Evolutionary conservation across 1,284 basidiomycete species (phyloP).

Genomic region (Mycena citricolor): DNA sequence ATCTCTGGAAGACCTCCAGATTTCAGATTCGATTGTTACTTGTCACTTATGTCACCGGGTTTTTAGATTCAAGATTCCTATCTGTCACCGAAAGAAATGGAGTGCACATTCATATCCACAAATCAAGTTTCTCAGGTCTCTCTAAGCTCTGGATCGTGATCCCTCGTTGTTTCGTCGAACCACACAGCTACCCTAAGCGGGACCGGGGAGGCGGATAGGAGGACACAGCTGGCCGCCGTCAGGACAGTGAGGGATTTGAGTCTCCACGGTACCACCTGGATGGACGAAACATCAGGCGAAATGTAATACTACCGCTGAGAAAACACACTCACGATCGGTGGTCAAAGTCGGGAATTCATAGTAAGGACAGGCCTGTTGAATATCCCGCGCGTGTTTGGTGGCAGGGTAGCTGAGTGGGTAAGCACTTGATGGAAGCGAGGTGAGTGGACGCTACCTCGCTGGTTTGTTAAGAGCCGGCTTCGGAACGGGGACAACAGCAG

Average conservation of each 20-base stretch:
- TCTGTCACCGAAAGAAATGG: too few species aligned
- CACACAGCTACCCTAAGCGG: too few species aligned
- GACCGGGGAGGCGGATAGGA: too few species aligned
- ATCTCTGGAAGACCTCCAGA: too few species aligned
- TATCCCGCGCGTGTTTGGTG: constrained; percentile 7
- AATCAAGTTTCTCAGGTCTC: too few species aligned
- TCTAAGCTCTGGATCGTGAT: too few species aligned
- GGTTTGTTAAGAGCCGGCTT: constrained; percentile 27
- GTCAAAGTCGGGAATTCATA: constrained; percentile 8
- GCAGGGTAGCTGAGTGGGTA: constrained; percentile 16
- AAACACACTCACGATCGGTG: constrained; percentile 10
- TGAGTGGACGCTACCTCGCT: not conserved
- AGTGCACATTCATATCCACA: too few species aligned
- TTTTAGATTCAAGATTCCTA: too few species aligned
- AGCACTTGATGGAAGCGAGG: not conserved
- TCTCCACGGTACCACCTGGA: constrained; percentile 2
- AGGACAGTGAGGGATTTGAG: constrained; percentile 9
- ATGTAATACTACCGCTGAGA: too few species aligned
- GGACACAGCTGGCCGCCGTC: constrained; percentile 6
- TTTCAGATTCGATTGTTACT: too few species aligned
- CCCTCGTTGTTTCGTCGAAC: too few species aligned
- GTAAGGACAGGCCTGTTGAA: constrained; percentile 5
- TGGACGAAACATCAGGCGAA: not conserved
- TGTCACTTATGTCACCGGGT: too few species aligned
- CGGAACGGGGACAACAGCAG: constrained; percentile 38